Conservation (phyloP, 768 basidiomycete species). For the Pleurotus tuber-regium region DNA sequence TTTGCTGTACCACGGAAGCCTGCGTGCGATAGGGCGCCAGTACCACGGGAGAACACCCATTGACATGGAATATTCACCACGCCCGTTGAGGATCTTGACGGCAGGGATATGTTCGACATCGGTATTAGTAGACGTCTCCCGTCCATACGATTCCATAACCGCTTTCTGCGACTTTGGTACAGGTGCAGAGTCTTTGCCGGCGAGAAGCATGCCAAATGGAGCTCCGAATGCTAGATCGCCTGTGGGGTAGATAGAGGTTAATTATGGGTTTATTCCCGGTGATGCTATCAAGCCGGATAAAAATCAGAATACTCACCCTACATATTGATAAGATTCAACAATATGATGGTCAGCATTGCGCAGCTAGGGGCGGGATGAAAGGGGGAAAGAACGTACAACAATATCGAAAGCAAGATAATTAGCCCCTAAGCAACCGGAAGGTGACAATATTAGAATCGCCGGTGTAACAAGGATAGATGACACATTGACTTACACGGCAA, state of each 20-base stretch:
- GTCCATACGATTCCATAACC: constrained; percentile 57
- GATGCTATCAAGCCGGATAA: background rate
- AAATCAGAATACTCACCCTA: constrained; percentile 6
- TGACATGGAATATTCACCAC: constrained; percentile 84
- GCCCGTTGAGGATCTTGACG: constrained; percentile 81
- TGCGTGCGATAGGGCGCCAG: constrained; percentile 63
- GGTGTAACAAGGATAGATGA: background rate
- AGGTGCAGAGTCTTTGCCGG: constrained; percentile 68
- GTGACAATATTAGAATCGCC: constrained; percentile 11
- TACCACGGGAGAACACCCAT: constrained; percentile 75
- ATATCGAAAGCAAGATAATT: constrained; percentile 65
- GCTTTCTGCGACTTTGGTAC: constrained; percentile 57
- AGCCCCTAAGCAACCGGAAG: constrained; percentile 32
- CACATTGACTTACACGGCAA: constrained; percentile 56
- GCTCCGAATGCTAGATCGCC: constrained; percentile 79
- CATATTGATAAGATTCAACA: background rate
- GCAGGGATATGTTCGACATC: constrained; percentile 70
- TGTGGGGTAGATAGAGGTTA: background rate
- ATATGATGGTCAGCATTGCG: background rate
- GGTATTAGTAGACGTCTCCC: constrained; percentile 27
- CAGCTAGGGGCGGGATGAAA: background rate
- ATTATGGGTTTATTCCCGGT: background rate
- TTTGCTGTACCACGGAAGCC: constrained; percentile 73
- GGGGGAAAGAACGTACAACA: constrained; percentile 37
- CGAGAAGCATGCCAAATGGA: constrained; percentile 85